Evolutionary conservation across 176 grass and related monocot species (phyloP).

Genomic region (Themeda triandra): DNA sequence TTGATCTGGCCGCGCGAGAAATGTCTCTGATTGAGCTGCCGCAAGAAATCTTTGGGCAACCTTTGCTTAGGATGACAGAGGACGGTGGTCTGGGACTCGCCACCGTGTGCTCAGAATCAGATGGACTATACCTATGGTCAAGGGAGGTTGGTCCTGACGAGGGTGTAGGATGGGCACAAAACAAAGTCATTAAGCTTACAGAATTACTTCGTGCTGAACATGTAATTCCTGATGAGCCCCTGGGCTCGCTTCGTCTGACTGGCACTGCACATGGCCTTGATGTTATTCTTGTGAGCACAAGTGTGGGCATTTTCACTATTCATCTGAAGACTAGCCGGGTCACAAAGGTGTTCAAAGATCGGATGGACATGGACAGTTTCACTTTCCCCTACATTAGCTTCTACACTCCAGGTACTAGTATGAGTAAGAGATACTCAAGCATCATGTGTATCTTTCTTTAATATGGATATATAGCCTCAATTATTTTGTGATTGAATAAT

Average conservation of each 20-base stretch:
- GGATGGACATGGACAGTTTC: background rate
- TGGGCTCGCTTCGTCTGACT: background rate
- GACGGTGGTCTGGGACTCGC: background rate
- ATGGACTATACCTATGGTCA: background rate
- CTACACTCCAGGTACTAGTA: constrained; percentile 19
- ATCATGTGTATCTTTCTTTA: background rate
- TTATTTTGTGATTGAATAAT: background rate
- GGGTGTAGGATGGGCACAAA: background rate
- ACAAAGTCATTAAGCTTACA: background rate
- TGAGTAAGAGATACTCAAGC: background rate
- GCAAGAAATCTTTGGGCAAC: background rate
- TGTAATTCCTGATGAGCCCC: no score
- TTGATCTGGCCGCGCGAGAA: background rate
- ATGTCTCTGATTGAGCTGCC: background rate
- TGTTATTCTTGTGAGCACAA: background rate
- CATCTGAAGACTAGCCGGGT: background rate
- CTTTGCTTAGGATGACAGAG: background rate
- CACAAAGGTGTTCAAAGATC: background rate
- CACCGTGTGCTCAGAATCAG: background rate
- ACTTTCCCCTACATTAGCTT: constrained; percentile 25
- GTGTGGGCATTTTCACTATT: background rate
- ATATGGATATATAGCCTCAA: background rate
- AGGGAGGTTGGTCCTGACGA: background rate
- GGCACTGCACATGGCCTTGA: background rate
- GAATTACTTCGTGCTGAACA: background rate